Evolutionary conservation across 1,139 yeast genomes (phyloP).

Genomic region (Taphrina communis): DNA sequence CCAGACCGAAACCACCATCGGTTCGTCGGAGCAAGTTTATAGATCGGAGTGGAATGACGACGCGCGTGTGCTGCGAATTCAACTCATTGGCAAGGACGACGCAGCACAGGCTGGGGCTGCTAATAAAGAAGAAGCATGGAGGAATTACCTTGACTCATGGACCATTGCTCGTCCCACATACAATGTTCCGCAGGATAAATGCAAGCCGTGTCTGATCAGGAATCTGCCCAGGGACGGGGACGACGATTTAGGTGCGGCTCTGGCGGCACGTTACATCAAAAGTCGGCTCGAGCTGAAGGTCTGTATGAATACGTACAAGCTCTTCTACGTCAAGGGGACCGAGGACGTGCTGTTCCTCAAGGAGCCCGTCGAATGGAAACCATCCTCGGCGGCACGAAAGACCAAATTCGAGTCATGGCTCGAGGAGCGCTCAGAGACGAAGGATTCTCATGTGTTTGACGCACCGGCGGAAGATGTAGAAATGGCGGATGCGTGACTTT

Average conservation of each 20-base stretch:
- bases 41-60: slow-evolving; percentile 71
- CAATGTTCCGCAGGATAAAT: slow-evolving; percentile 84
- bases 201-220: slow-evolving; percentile 70
- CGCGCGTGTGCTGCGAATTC: slow-evolving; percentile 66
- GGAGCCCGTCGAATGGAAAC: slow-evolving; percentile 4
- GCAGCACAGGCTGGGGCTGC: slow-evolving; percentile 79
- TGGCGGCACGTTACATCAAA: slow-evolving; percentile 35
- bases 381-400: not conserved
- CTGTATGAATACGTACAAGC: slow-evolving; percentile 75
- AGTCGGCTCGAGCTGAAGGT: slow-evolving; percentile 82
- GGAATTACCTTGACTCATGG: slow-evolving; percentile 88
- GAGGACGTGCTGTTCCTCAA: slow-evolving; percentile 57
- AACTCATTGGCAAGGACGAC: slow-evolving; percentile 85
- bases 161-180: slow-evolving; percentile 97
- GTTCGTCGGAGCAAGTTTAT: slow-evolving; percentile 88
- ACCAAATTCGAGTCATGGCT: slow-evolving; percentile 15
- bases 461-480: slow-evolving; percentile 8
- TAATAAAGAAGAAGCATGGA: slow-evolving; percentile 81
- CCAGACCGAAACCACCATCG: slow-evolving; percentile 81
- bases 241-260: slow-evolving; percentile 11
- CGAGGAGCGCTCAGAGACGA: not conserved
- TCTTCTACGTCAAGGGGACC: slow-evolving; percentile 82
- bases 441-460: not conserved
- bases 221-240: slow-evolving; percentile 56
- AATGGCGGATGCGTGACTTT: slow-evolving; percentile 22